Evolutionary conservation across 192 early-diverging fungal species (phyloP), one percentile per base, ranked within the genome.

Genomic region (Coemansia sp.): DNA sequence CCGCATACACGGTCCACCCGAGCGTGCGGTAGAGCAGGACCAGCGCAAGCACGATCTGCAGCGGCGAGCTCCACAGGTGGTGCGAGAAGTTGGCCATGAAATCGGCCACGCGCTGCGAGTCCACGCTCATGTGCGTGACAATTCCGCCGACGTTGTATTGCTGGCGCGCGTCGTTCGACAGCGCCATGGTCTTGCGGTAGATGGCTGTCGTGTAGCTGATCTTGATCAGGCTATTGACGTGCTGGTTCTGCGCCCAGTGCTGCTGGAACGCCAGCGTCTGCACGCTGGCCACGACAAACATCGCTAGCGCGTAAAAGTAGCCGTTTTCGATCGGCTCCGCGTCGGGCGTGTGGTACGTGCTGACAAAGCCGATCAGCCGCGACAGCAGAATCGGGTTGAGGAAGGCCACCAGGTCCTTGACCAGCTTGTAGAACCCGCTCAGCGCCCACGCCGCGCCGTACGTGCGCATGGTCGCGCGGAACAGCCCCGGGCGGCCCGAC

Each of bases 221-320:
- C 51, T 87, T 86, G 31, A 91, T 80, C 54, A 88, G 82, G 85
- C 93, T 89, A 52, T 92, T 92, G n/a, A 87, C 86, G 14, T 83
- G 77, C 63, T 91, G 85, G 62, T 90, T 92, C 49, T 89, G 82
- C 54, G 91, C 88, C 77, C 97, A 97, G 80, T 97, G 97, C 64
- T 95, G 94, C 71, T 96, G 92, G 53, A 95, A 82, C 3, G 95
- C 80, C 35, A 89, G 73, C 1, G 92, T 92, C 70, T 98, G 95
- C 5, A 83, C 62, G 16, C 92, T 59, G 62, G 92, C 91, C 30
- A 88, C 86, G 5, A 83, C 18, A 52, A 98, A 87, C 93, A 98
- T 97, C 25, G 87, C 59, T 2, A 83, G 28, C 27, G 95, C 92
- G 57, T 95, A 93, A 32, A 84, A 71, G 62, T 91, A 86, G 28